phyloP scores from a whole-genome alignment of 1,284 basidiomycete species.

The Laetiporus sulphureus region DNA sequence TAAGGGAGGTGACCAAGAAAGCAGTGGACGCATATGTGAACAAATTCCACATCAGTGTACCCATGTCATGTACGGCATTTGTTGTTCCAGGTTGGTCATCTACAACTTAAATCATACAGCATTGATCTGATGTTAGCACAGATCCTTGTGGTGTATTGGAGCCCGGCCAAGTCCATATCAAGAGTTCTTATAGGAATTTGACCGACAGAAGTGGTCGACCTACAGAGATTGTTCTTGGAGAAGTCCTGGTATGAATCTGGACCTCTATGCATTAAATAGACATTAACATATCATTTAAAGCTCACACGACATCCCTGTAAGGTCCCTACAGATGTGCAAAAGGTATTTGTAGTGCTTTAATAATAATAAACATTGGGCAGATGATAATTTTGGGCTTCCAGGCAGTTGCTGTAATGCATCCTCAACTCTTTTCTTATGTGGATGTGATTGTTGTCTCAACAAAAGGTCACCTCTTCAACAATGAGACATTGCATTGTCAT shows the following conservation, averaged over 20 bases:
- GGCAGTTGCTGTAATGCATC: conserved; percentile 29
- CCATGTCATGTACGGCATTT: conserved; percentile 30
- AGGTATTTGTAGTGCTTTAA: too few species aligned
- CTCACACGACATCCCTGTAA: conserved; percentile 41
- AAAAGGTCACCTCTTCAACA: conserved; percentile 22
- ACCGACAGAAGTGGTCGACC: conserved; percentile 17
- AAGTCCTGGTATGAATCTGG: conserved; percentile 33
- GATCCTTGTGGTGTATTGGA: conserved; percentile 30
- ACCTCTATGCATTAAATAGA: too few species aligned
- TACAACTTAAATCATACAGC: conserved; percentile 2
- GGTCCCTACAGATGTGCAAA: conserved; percentile 37
- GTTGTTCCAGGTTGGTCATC: conserved; percentile 31
- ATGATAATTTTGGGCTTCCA: too few species aligned
- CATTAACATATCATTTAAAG: conserved; percentile 18
- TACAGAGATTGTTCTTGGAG: conserved; percentile 29
- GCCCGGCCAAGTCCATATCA: conserved; percentile 32
- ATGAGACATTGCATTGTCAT: conserved; percentile 21
- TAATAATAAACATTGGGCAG: too few species aligned
- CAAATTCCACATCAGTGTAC: conserved; percentile 18
- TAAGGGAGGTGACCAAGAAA: conserved; percentile 21
- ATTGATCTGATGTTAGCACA: too few species aligned
- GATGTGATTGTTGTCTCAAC: conserved; percentile 39
- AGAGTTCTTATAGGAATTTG: conserved; percentile 24
- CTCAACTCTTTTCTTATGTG: conserved; percentile 27
- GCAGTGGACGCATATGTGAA: conserved; percentile 15